phyloP scores from a whole-genome alignment of 2,329 filamentous ascomycete genomes.

The Akanthomyces lecanii region DNA sequence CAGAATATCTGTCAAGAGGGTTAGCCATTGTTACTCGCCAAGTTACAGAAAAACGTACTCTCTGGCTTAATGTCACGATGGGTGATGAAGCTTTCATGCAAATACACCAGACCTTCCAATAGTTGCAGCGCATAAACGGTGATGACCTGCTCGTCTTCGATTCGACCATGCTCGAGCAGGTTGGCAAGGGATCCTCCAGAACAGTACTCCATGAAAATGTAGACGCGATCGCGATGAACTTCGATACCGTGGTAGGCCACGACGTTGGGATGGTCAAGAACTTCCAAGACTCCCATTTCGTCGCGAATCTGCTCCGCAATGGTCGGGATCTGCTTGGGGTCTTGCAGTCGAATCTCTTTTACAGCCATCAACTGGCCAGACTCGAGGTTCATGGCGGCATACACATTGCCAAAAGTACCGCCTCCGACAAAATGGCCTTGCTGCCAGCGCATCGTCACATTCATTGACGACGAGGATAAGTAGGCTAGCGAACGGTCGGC shows the following conservation, averaged over 20 bases:
- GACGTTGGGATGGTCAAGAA: constrained; percentile 94
- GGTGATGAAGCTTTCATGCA: constrained; percentile 87
- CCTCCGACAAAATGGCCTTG: constrained; percentile 98
- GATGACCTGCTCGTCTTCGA: constrained; percentile 95
- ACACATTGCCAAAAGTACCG: constrained; percentile 95
- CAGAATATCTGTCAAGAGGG: constrained; percentile 65
- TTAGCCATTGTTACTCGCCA: constrained; percentile 18
- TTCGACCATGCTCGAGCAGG: constrained; percentile 88
- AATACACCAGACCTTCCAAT: constrained; percentile 86
- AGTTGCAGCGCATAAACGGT: constrained; percentile 95
- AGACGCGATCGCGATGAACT: constrained; percentile 97
- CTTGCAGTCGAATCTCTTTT: constrained; percentile 95
- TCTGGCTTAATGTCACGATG: constrained; percentile 98
- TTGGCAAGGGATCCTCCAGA: constrained; percentile 88
- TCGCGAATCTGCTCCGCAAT: constrained; percentile 93
- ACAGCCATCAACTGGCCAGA: constrained; percentile 96
- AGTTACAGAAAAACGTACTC: constrained; percentile 54
- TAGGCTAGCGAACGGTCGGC: constrained; percentile 92
- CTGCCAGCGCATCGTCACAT: constrained; percentile 95
- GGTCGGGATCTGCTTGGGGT: constrained; percentile 90
- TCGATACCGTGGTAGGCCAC: constrained; percentile 98
- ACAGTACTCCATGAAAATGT: constrained; percentile 99
- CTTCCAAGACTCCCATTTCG: constrained; percentile 94
- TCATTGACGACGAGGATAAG: constrained; percentile 88
- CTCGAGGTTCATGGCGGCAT: constrained; percentile 95